A percentile compares a stretch with the other conserved stretches of the same genome.
These are phyloP conservation scores for Porphyrellus cyaneotinctus DNA, from an alignment of 768 basidiomycete species.

Conservation along the genomic window DNA sequence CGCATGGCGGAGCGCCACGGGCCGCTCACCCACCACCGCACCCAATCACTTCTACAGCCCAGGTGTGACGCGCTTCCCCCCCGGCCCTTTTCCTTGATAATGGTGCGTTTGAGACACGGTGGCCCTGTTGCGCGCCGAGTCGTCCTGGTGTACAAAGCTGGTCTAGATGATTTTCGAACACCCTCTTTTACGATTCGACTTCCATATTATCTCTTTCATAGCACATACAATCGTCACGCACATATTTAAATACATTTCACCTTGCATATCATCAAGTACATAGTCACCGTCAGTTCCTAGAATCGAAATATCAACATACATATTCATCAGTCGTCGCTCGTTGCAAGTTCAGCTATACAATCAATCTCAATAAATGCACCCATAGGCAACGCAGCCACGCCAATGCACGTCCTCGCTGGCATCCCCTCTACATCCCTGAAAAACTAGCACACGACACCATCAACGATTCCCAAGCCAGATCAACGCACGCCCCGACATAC, in stretches of 20 bases:
- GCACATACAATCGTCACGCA: neutral
- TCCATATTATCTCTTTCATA: neutral
- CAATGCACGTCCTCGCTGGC: conserved; percentile 58
- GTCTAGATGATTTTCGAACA: neutral
- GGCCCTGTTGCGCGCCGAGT: too few species aligned
- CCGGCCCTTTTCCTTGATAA: conserved; percentile 12
- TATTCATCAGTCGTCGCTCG: neutral
- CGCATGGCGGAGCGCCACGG: conserved; percentile 28
- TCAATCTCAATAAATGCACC: conserved; percentile 60
- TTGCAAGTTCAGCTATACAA: conserved; percentile 45
- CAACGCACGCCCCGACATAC: conserved; percentile 15
- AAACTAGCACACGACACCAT: conserved; percentile 37
- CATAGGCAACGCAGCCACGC: conserved; percentile 49
- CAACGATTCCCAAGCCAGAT: neutral
- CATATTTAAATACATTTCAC: too few species aligned
- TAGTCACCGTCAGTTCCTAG: too few species aligned
- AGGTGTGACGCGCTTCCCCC: neutral
- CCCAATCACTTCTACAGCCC: conserved; percentile 5
- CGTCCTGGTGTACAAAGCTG: too few species aligned
- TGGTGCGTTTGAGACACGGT: too few species aligned
- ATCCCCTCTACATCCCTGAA: conserved; percentile 38
- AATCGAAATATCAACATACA: neutral
- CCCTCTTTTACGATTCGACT: neutral
- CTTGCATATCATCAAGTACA: too few species aligned
- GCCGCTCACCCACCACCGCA: conserved; percentile 8